Conservation (phyloP, 2,329 filamentous ascomycete species). For the Scopulariopsis brevicaulis region DNA sequence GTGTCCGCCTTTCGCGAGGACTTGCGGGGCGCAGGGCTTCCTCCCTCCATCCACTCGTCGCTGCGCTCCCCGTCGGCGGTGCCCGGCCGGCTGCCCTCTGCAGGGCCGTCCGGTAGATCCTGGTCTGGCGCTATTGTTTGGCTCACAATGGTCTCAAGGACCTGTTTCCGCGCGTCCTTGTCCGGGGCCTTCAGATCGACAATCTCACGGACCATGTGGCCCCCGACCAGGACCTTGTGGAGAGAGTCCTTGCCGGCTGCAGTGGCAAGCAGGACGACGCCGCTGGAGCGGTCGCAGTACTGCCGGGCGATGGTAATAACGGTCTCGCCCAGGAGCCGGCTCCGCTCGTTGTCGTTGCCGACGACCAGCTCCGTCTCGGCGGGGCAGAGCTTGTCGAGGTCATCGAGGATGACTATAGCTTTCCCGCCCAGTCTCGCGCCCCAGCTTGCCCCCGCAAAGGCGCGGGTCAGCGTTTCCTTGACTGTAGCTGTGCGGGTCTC, state of each 20-base stretch:
- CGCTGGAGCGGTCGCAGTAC: conserved; percentile 68
- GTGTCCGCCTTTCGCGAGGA: conserved; percentile 24
- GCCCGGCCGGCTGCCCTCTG: conserved; percentile 40
- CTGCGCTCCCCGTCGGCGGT: conserved; percentile 47
- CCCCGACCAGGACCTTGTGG: conserved; percentile 81
- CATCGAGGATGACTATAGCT: conserved; percentile 78
- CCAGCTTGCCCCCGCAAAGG: conserved; percentile 89
- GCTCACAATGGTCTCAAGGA: conserved; percentile 69
- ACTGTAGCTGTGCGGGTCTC: conserved; percentile 83
- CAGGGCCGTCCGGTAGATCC: conserved; percentile 21
- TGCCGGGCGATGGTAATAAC: conserved; percentile 74
- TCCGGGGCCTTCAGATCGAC: conserved; percentile 81
- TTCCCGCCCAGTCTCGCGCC: conserved; percentile 76
- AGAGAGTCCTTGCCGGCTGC: conserved; percentile 88
- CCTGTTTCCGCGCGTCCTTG: conserved; percentile 75
- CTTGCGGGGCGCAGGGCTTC: conserved; percentile 41
- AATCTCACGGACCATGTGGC: conserved; percentile 87
- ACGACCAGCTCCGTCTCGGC: conserved; percentile 91
- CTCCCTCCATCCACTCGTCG: conserved; percentile 67
- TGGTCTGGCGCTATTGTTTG: conserved; percentile 32
- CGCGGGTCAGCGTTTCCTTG: conserved; percentile 72
- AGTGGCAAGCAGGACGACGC: conserved; percentile 79
- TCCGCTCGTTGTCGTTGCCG: conserved; percentile 85
- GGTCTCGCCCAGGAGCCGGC: conserved; percentile 83
- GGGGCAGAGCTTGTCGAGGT: conserved; percentile 86